phyloP scores from a whole-genome alignment of 371 early-diverging fungal genomes.

The Mortierella sp. region DNA sequence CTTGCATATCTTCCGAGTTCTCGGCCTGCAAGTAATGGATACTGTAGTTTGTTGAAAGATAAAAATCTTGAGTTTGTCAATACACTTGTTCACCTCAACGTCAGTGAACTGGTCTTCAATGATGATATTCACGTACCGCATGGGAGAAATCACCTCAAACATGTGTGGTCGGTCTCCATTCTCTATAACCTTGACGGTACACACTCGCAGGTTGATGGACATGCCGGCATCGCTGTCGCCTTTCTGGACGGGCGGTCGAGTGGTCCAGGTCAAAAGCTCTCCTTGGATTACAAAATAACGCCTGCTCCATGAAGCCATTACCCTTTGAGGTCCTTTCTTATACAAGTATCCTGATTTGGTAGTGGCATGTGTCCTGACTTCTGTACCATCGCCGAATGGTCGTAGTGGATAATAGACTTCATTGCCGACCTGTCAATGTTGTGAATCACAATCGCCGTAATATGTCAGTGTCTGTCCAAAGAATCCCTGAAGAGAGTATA shows the following conservation, averaged over 20 bases:
- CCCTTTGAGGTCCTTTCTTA: conserved; percentile 73
- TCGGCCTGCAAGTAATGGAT: conserved; percentile 86
- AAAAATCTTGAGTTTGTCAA: conserved; percentile 2
- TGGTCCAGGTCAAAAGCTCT: conserved; percentile 66
- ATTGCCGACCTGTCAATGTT: conserved; percentile 40
- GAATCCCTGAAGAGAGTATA: neutral
- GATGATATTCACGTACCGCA: conserved; percentile 57
- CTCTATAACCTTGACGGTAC: conserved; percentile 78
- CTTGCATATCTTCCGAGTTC: conserved; percentile 76
- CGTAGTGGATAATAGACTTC: conserved; percentile 55
- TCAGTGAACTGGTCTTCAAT: too few relatives aligned
- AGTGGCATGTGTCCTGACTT: conserved; percentile 23
- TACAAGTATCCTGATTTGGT: conserved; percentile 81
- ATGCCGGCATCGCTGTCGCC: conserved; percentile 55
- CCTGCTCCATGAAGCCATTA: conserved; percentile 79
- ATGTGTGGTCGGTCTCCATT: conserved; percentile 81
- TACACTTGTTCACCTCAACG: too few relatives aligned
- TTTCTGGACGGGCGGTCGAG: conserved; percentile 57
- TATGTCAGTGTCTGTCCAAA: neutral
- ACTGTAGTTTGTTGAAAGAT: conserved; percentile 37
- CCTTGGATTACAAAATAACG: conserved; percentile 78
- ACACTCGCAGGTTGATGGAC: conserved; percentile 76
- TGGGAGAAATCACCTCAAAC: conserved; percentile 89
- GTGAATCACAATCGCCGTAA: neutral
- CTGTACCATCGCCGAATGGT: conserved; percentile 36